Conservation (phyloP, 2,329 filamentous ascomycete species). For the Cryphonectria nitschkei region DNA sequence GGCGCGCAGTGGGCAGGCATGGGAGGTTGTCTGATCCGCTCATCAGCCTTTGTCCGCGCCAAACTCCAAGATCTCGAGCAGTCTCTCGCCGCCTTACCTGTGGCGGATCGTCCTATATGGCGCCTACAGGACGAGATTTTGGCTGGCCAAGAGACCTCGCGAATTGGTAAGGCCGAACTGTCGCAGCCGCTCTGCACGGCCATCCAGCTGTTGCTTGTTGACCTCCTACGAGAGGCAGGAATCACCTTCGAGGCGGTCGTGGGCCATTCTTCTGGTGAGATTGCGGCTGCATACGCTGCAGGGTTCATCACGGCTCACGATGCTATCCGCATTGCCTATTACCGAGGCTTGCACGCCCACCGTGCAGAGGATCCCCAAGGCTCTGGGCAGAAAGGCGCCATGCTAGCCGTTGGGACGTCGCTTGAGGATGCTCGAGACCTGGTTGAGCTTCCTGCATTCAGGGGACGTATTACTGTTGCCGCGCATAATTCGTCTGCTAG, state of each 20-base stretch:
- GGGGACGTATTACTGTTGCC: background rate
- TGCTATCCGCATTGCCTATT: slow-evolving; percentile 45
- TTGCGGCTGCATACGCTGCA: slow-evolving; percentile 49
- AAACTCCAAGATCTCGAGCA: background rate
- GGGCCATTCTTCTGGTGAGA: slow-evolving; percentile 50
- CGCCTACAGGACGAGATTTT: slow-evolving; percentile 2
- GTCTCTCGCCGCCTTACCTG: background rate
- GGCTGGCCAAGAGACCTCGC: background rate
- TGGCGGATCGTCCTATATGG: background rate
- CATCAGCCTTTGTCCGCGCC: slow-evolving; percentile 8
- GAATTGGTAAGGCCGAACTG: background rate
- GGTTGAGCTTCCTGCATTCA: background rate
- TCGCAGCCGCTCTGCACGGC: slow-evolving; percentile 42
- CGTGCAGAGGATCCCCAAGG: background rate
- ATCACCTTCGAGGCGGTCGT: slow-evolving; percentile 42
- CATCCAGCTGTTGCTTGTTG: slow-evolving; percentile 46
- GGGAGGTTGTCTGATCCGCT: slow-evolving; percentile 31
- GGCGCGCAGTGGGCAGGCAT: slow-evolving; percentile 41
- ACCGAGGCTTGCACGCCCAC: slow-evolving; percentile 39
- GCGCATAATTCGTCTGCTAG: slow-evolving; percentile 5
- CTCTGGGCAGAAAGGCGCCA: background rate
- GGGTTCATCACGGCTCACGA: slow-evolving; percentile 40
- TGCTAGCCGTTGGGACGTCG: background rate
- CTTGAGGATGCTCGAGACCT: slow-evolving; percentile 13
- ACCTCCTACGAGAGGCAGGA: slow-evolving; percentile 40